Evolutionary conservation across 495 filamentous ascomycete genomes (phyloP), one percentile per base, ranked within the genome.

Genomic region (Staphylotrichum longicolle): DNA sequence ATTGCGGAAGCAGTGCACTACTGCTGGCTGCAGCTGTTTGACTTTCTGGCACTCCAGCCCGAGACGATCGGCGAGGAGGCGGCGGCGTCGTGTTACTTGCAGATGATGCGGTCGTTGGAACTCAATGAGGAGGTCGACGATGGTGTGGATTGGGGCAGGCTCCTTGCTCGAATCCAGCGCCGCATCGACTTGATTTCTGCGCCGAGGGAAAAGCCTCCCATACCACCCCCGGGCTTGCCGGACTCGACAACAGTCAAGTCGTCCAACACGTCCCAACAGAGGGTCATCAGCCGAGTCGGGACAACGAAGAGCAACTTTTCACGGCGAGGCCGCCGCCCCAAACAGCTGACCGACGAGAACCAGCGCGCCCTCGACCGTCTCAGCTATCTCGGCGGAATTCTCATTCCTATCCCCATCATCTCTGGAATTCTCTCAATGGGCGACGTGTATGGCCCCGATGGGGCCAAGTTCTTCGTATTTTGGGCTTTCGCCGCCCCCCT

Each of bases 341-440:
- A 39, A 32, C 47, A 14, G 14, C 12, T 33, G 4, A 12, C 42
- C 9, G 71, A 75, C 37, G 66, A 69, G 60, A 70, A 74, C 63
- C 65, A 73, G 50, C 73, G 72, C 27, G 70, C 70, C 7, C 66
- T 78, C 6, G 74, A 77, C 68, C 75, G 75, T 7, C 68, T 79
- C 5, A 67, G 68, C 27, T 78, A 78, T 65, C 66, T 78, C 54
- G 76, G 74, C 61, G 76, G 76, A 1, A 62, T 78, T 3, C 67
- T 78, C 6, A 66, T 78, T 6, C 76, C 76, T 5, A 60, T 78
- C 7, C 71, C 74, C 37, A 68, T 78, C 49, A 70, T 78, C 7
- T 75, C 74, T 0, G 65, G 74, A n/a, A 71, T 78, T 55, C 69
- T 77, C 8, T 72, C 72, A 1, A 78, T 78, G 74, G 72, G 68